Conservation (phyloP, 1,284 basidiomycete species). For the Pholiota adiposa region DNA sequence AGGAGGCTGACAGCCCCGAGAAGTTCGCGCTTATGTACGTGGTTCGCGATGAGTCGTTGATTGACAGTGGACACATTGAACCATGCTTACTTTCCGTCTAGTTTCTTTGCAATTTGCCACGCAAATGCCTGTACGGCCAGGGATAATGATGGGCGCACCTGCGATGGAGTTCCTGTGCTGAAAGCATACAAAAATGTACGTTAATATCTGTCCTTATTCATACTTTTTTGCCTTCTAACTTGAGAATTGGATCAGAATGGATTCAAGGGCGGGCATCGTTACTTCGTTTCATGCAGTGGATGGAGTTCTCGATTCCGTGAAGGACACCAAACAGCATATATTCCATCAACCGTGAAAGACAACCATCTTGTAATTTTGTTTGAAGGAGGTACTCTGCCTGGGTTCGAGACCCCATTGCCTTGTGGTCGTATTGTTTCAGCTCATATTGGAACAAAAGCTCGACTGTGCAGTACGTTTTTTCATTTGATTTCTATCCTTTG, state of each 20-base stretch:
- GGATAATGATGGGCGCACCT: background rate
- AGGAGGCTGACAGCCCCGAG: background rate
- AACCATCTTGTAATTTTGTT: background rate
- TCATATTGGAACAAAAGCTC: background rate
- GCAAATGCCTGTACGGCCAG: background rate
- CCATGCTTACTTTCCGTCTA: background rate
- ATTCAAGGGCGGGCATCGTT: background rate
- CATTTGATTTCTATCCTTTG: background rate
- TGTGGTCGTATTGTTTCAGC: background rate
- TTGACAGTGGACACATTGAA: background rate
- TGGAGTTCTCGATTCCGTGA: background rate
- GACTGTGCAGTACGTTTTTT: background rate
- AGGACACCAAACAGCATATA: background rate
- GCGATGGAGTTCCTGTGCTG: background rate
- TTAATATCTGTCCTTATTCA: background rate
- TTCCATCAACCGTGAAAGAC: background rate
- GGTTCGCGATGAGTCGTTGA: background rate
- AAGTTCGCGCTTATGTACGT: background rate
- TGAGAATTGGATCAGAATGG: background rate
- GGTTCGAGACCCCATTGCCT: background rate
- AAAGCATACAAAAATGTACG: background rate
- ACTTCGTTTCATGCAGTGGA: background rate
- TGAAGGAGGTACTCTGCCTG: background rate
- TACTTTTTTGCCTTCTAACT: background rate
- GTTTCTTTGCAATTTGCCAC: background rate